phyloP scores from a whole-genome alignment of 2,329 filamentous ascomycete species.

The Aureobasidium sp. region DNA sequence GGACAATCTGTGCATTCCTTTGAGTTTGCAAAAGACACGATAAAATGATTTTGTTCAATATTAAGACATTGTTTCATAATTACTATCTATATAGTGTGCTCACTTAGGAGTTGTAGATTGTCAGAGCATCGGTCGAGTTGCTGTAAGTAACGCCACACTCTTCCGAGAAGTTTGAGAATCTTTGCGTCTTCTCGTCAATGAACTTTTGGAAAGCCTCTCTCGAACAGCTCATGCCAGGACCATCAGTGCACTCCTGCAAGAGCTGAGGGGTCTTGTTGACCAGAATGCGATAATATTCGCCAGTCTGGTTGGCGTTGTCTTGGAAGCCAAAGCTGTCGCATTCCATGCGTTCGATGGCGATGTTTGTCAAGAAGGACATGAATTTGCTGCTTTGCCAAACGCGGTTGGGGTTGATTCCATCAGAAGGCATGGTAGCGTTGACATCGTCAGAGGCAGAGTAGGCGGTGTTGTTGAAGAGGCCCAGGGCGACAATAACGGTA shows the following conservation, averaged over 20 bases:
- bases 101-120: conserved; percentile 23
- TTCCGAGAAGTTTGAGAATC: conserved; percentile 38
- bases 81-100: neutral
- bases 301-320: conserved; percentile 33
- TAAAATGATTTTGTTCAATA: neutral
- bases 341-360: conserved; percentile 59
- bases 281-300: conserved; percentile 47
- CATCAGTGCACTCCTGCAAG: conserved; percentile 42
- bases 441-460: conserved; percentile 46
- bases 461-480: conserved; percentile 62
- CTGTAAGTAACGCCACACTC: conserved; percentile 37
- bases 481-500: conserved; percentile 59
- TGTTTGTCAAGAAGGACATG: conserved; percentile 58
- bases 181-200: conserved; percentile 35
- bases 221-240: conserved; percentile 46
- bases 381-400: conserved; percentile 58
- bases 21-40: neutral
- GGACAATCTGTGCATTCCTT: neutral
- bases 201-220: conserved; percentile 38
- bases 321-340: conserved; percentile 54
- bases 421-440: conserved; percentile 59
- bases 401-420: conserved; percentile 55
- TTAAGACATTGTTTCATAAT: conserved; percentile 12
- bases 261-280: conserved; percentile 47
- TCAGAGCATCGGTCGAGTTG: conserved; percentile 38